Base-by-base conservation (phyloP, 306 rosid genomes). In the Quercus berberidifolia region DNA sequence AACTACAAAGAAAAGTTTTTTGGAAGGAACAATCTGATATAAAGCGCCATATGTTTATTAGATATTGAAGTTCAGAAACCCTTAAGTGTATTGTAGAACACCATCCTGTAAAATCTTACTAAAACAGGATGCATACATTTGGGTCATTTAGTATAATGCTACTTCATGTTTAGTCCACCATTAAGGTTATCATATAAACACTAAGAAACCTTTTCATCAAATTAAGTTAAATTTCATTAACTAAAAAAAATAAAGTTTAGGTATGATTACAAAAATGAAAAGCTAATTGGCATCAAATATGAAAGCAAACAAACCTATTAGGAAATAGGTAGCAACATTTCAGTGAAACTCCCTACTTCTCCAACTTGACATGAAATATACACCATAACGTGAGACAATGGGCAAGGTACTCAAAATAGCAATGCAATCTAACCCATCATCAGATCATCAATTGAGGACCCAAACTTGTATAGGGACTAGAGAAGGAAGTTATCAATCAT, bases 401-500 rank as follows among this genome's bases (percentile, higher is more conserved):
- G 79, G 81, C 76, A 75, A 73, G 72, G 73, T 28, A 60, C 46
- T 31, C n/a, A 17, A 58, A 21, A 52, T 75, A 73, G 63, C 62
- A 30, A 74, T 55, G 78, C 78, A 55, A 73, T 63, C 79, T 54
- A 74, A 80, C 26, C 80, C 33, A 56, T 76, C 64, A 77, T 76
- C 71, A 62, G 56, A 77, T 74, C 70, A 71, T 80, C 76, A 70
- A 84, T 46, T 60, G 41, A 77, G 23, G 54, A 69, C 26, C 59
- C 26, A 41, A 77, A 75, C 71, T 55, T 30, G 54, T 7, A 71
- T 35, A 76, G 69, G 21, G 72, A 59, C 83, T 87, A 87, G 67
- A 91, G 87, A 78, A 88, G 90, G 79, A 95, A 92, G 85, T 88
- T 87, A 82, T 92, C 99, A 58, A 92, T 92, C 86, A 95, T 92